A percentile compares a stretch with the other conserved stretches of the same genome.
These are phyloP conservation scores for Acacia concinna DNA, from an alignment of 331 rosid species.

Conservation along the genomic window DNA sequence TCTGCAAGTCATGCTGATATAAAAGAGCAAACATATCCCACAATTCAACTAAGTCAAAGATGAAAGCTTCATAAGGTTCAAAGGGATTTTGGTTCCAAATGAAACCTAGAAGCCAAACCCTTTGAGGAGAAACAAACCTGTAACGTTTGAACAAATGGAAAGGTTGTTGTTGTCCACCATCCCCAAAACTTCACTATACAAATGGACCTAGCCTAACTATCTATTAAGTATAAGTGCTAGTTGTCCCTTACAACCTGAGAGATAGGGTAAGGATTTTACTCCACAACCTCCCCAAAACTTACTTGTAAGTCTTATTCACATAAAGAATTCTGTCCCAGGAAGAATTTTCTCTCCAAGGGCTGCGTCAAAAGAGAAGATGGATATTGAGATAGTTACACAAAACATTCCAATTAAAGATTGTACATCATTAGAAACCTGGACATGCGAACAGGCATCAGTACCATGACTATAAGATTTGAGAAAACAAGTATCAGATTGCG, in stretches of 20 bases:
- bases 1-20: background rate
- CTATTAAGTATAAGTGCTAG: background rate
- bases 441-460: background rate
- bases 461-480: no score
- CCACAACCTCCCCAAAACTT: background rate
- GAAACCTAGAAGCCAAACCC: background rate
- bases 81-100: background rate
- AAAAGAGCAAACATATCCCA: background rate
- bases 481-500: no score
- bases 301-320: background rate
- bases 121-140: background rate
- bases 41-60: background rate
- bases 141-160: background rate
- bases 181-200: background rate
- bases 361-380: background rate
- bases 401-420: background rate
- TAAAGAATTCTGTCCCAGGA: background rate
- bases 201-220: background rate
- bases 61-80: background rate
- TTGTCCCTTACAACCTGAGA: background rate
- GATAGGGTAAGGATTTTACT: background rate
- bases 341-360: background rate
- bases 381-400: background rate
- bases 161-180: background rate
- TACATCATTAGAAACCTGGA: background rate